These are phyloP conservation scores for Sarocladium oryzae DNA, from an alignment of 2,329 filamentous ascomycete genomes.

Conservation along the genomic window DNA sequence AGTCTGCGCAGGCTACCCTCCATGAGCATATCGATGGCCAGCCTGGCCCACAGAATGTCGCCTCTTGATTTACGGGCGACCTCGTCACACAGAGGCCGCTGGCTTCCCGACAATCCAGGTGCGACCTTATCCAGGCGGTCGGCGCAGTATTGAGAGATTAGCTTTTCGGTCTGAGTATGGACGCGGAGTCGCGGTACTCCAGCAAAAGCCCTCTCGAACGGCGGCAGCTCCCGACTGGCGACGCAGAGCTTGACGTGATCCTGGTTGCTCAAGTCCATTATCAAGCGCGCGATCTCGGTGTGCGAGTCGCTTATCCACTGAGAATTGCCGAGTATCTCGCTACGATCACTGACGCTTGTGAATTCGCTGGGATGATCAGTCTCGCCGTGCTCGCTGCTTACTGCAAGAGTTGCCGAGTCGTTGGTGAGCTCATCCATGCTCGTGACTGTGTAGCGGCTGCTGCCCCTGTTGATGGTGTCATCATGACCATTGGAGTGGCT, in stretches of 20 bases:
- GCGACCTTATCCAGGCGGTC: conserved; percentile 6
- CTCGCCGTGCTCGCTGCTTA: conserved; percentile 2
- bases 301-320: conserved; percentile 6
- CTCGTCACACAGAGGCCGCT: conserved; percentile 4
- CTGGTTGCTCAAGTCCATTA: conserved; percentile 6
- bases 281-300: conserved; percentile 1
- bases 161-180: conserved; percentile 6
- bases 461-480: neutral
- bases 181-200: conserved; percentile 3
- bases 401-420: conserved; percentile 1
- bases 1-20: conserved; percentile 1
- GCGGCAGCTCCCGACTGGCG: conserved; percentile 6
- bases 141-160: conserved; percentile 6
- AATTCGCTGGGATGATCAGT: conserved; percentile 1
- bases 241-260: conserved; percentile 7
- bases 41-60: conserved; percentile 4
- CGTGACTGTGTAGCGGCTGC: neutral
- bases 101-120: conserved; percentile 2
- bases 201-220: conserved; percentile 5
- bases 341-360: conserved; percentile 1
- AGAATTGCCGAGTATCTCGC: conserved; percentile 1
- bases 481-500: conserved; percentile 6
- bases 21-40: conserved; percentile 7
- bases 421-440: conserved; percentile 3
- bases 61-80: conserved; percentile 5